Base-by-base conservation (phyloP, 2,329 filamentous ascomycete species). In the Sporothrix pseudoabietina region DNA sequence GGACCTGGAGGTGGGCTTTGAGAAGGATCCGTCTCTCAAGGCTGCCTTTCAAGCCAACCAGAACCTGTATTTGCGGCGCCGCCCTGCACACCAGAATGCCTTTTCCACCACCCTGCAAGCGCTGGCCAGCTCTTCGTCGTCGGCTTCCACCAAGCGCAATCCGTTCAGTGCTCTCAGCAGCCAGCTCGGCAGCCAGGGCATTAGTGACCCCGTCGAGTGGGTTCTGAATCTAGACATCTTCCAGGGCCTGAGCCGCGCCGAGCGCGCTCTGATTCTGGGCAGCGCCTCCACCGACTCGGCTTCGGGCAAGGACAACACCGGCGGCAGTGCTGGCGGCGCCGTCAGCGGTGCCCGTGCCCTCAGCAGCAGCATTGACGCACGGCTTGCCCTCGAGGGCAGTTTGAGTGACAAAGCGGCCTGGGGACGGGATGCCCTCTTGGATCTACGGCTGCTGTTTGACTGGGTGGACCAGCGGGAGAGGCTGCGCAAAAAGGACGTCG, bases 1-100 rank as follows among this genome's bases (percentile, higher is more conserved):
- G 94, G 91, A 93, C 57, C 86, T 97, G 2, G 89, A 90, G 6
- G 85, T 97, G 4, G 90, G 96, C 79, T 94, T 98, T 76, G 84
- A 83, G 3, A 83, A 85, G 69, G 89, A 92, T 73, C 84, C 90
- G 0, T 81, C 84, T 0, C 87, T 96, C 68, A 84, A 88, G 4
- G 81, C 86, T 0, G 88, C 90, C 3, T 94, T 97, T 82, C 83
- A 83, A 12, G 84, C 85, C 26, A 90, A 90, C 35, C 93, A 97
- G 77, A 92, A 89, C 1, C 83, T 98, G 57, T 90, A 90, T 78
- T 89, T 97, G 4, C 88, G 92, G 22, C 87, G 92, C 19, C 89
- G 94, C 72, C 87, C 91, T 16, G 86, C 89, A 55, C 87, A 89
- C 76, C 91, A 92, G 76, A 87, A 86, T 8, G 86, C 88, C 9